Conservation (phyloP, 2,329 filamentous ascomycete genomes). For the Pseudocercospora musae region DNA sequence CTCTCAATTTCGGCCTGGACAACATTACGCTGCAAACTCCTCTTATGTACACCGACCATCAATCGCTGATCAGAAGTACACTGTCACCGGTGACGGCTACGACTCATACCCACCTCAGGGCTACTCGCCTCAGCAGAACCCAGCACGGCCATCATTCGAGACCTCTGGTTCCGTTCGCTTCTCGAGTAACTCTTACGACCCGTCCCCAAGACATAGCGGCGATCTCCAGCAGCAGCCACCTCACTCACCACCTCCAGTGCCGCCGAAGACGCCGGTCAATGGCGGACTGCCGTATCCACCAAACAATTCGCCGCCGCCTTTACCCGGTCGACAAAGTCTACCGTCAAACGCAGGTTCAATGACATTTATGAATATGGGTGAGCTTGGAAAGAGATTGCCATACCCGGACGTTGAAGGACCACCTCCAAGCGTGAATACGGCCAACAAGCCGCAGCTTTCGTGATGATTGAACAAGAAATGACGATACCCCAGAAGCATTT, state of each 20-base stretch:
- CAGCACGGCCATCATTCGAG: conserved; percentile 14
- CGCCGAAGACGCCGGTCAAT: conserved; percentile 30
- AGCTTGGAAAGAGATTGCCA: conserved; percentile 51
- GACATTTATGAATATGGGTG: conserved; percentile 36
- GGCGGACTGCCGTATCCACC: conserved; percentile 27
- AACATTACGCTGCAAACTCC: conserved; percentile 33
- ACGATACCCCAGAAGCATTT: conserved; percentile 6
- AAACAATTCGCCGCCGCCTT: conserved; percentile 7
- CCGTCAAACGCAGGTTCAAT: conserved; percentile 13
- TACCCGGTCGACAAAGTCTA: conserved; percentile 1
- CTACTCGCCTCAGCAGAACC: conserved; percentile 13
- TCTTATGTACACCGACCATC: conserved; percentile 56
- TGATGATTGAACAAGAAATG: conserved; percentile 8
- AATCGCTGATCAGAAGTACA: conserved; percentile 63
- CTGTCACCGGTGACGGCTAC: conserved; percentile 15
- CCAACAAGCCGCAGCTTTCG: conserved; percentile 63
- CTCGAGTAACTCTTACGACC: conserved; percentile 9
- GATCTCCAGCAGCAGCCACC: conserved; percentile 16
- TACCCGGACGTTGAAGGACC: conserved; percentile 80
- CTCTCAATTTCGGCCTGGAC: conserved; percentile 41
- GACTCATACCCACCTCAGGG: conserved; percentile 16
- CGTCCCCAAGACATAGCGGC: conserved; percentile 21
- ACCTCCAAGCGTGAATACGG: conserved; percentile 80
- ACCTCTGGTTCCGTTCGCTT: conserved; percentile 11
- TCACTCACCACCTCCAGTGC: conserved; percentile 24